Evolutionary conservation across 352 stramenopile genomes (phyloP).

Genomic region (Globisporangium splendens): DNA sequence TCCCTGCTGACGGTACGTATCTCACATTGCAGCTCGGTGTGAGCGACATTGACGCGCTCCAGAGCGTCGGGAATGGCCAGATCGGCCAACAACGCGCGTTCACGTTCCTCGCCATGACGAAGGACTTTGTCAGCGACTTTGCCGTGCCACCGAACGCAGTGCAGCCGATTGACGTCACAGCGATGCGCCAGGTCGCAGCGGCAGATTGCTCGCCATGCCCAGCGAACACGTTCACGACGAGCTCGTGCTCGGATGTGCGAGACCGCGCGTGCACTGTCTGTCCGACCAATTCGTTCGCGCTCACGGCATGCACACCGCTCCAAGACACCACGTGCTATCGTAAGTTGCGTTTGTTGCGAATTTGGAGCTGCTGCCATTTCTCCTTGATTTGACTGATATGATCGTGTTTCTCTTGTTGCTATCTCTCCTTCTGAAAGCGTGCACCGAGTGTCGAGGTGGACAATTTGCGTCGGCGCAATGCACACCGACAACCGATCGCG

Average conservation of each 20-base stretch:
- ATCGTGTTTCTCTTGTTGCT: conserved; percentile 1
- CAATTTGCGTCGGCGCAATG: conserved; percentile 45
- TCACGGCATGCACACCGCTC: conserved; percentile 38
- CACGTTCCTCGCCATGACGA: conserved; percentile 47
- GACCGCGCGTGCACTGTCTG: conserved; percentile 61
- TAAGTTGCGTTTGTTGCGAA: conserved; percentile 23
- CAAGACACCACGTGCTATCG: conserved; percentile 68
- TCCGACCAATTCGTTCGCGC: conserved; percentile 49
- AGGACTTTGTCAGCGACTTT: conserved; percentile 45
- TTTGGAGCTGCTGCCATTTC: background rate
- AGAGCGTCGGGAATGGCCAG: conserved; percentile 34
- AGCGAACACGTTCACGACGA: conserved; percentile 32
- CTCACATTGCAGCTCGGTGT: conserved; percentile 48
- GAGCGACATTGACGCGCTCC: conserved; percentile 34
- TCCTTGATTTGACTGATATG: background rate
- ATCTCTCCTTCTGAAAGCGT: conserved; percentile 34
- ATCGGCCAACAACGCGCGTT: conserved; percentile 39
- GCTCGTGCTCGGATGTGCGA: conserved; percentile 58
- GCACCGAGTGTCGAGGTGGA: conserved; percentile 54
- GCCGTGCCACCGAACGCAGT: conserved; percentile 34
- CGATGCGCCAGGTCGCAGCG: conserved; percentile 35
- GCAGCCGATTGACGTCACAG: conserved; percentile 9
- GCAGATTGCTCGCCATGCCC: conserved; percentile 56
- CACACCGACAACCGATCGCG: conserved; percentile 49
- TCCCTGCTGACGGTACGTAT: conserved; percentile 59